Percentiles rank a stretch among this genome's conserved stretches.
These are phyloP conservation scores for Epichloe uncinata DNA, from an alignment of 2,329 filamentous ascomycete species.

Conservation along the genomic window DNA sequence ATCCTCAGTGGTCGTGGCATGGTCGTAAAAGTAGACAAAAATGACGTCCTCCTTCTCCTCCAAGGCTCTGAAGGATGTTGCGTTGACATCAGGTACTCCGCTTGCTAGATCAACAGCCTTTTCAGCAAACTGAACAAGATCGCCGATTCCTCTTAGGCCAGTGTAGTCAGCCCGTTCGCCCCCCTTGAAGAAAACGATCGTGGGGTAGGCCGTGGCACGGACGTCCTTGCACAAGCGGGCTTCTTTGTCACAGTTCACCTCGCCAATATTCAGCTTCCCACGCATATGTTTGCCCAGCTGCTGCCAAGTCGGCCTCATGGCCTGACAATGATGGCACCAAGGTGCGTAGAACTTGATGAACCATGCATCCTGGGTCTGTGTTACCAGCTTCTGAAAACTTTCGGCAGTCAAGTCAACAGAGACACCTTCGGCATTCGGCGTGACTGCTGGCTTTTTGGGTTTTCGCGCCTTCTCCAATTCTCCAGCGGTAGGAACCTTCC, in stretches of 20 bases:
- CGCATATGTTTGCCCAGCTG: conserved; percentile 87
- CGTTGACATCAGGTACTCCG: conserved; percentile 71
- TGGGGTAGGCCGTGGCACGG: conserved; percentile 67
- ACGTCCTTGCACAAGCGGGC: conserved; percentile 86
- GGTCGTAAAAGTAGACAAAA: conserved; percentile 95
- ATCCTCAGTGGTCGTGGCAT: conserved; percentile 86
- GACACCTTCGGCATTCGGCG: conserved; percentile 61
- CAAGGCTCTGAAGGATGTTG: conserved; percentile 60
- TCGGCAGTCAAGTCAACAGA: conserved; percentile 70
- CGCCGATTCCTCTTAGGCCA: conserved; percentile 80
- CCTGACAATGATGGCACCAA: conserved; percentile 94
- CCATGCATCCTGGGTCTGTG: conserved; percentile 81
- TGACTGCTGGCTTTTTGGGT: conserved; percentile 35
- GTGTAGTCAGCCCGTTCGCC: conserved; percentile 88
- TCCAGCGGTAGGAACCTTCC: conserved; percentile 18
- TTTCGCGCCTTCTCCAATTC: conserved; percentile 21
- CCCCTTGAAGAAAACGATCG: conserved; percentile 79
- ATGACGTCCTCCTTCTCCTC: conserved; percentile 92
- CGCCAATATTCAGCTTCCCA: conserved; percentile 77
- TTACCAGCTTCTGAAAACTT: conserved; percentile 74
- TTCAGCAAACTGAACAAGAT: conserved; percentile 75
- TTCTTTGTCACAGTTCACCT: conserved; percentile 89
- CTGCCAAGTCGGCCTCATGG: conserved; percentile 79
- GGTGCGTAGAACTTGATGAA: conserved; percentile 98
- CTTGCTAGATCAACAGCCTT: conserved; percentile 67